Evolutionary conservation across 164 flowering plant genomes (phyloP).

Genomic region (Umbellularia californica): DNA sequence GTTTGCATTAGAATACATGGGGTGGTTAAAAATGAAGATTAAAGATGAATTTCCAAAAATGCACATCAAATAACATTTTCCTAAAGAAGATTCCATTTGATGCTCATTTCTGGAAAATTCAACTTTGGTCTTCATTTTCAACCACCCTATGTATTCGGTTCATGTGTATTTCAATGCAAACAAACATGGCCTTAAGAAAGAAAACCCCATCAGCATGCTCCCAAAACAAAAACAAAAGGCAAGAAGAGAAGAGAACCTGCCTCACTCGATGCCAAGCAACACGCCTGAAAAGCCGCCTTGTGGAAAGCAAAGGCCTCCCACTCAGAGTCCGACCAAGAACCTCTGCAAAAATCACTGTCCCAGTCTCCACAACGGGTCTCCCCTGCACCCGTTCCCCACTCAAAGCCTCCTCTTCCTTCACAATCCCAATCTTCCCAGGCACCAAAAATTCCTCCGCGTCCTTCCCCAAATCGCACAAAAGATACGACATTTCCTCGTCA

Average conservation of each 20-base stretch:
- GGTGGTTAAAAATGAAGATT: no score
- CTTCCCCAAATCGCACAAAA: conserved; percentile 59
- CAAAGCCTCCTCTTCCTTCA: conserved; percentile 59
- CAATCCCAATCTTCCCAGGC: conserved; percentile 76
- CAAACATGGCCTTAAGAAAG: neutral
- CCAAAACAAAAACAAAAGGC: neutral
- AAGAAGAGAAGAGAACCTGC: conserved; percentile 96
- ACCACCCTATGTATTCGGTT: no score
- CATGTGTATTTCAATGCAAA: neutral
- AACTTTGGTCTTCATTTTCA: no score
- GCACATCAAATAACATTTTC: no score
- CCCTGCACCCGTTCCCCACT: conserved; percentile 35
- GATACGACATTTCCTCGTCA: conserved; percentile 62
- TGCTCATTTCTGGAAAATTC: no score
- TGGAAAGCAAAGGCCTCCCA: conserved; percentile 89
- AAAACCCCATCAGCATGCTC: neutral
- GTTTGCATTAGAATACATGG: no score
- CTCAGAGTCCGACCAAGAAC: conserved; percentile 91
- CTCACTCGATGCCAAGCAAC: conserved; percentile 98
- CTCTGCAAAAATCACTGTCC: conserved; percentile 86
- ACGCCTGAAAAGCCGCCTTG: conserved; percentile 59
- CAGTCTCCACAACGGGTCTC: conserved; percentile 76
- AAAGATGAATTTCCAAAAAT: no score
- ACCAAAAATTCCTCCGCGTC: conserved; percentile 66
- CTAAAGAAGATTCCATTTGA: no score